These are phyloP conservation scores for Pseudocercospora eumusae DNA, from an alignment of 2,329 filamentous ascomycete genomes.

Conservation along the genomic window DNA sequence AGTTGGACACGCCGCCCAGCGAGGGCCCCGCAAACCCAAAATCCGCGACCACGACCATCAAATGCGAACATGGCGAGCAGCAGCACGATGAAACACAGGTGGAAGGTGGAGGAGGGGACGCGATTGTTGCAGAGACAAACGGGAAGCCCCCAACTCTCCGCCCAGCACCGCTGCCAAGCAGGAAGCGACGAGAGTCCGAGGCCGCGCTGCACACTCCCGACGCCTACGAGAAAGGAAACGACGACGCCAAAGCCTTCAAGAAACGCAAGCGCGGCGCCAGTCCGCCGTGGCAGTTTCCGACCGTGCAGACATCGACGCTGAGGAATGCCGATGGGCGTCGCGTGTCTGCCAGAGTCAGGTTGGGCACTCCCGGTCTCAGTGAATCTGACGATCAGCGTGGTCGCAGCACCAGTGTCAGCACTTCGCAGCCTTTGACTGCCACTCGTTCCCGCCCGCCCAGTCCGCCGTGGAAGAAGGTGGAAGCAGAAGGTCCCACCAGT, in stretches of 20 bases:
- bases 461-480: conserved; percentile 89
- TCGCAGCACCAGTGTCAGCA: conserved; percentile 31
- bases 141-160: conserved; percentile 26
- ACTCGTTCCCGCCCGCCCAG: conserved; percentile 59
- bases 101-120: conserved; percentile 3
- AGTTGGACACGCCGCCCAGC: background rate
- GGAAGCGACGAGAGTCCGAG: conserved; percentile 35
- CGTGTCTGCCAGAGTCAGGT: conserved; percentile 37
- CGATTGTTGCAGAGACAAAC: conserved; percentile 8
- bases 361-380: conserved; percentile 29
- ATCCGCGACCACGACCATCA: conserved; percentile 14
- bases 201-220: conserved; percentile 26
- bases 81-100: conserved; percentile 10
- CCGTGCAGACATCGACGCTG: conserved; percentile 34
- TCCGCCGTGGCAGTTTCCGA: conserved; percentile 40
- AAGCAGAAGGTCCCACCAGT: conserved; percentile 82
- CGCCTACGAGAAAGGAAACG: conserved; percentile 10
- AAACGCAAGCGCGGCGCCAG: conserved; percentile 56
- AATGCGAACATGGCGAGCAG: conserved; percentile 14
- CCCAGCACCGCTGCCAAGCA: conserved; percentile 34
- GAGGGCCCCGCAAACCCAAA: conserved; percentile 7
- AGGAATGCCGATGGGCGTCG: conserved; percentile 39
- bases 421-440: conserved; percentile 22
- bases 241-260: conserved; percentile 51
- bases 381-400: conserved; percentile 30